phyloP scores from a whole-genome alignment of 2,329 filamentous ascomycete species.

The Xylariaceae sp. region DNA sequence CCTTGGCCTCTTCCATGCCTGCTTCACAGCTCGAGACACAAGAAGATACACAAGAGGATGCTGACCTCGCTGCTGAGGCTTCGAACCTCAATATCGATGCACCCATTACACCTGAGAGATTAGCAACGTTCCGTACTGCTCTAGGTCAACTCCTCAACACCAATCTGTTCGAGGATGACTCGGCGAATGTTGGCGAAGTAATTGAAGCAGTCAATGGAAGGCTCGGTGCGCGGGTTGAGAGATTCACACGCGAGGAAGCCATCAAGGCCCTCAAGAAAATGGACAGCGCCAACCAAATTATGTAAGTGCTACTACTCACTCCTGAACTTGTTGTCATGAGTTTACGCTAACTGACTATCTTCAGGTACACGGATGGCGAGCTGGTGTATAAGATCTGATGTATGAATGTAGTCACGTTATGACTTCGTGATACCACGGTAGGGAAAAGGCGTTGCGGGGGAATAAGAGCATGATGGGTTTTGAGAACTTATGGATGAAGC shows the following conservation, averaged over 20 bases:
- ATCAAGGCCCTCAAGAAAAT: conserved; percentile 71
- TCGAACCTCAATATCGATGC: conserved; percentile 36
- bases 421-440: conserved; percentile 9
- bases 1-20: conserved; percentile 74
- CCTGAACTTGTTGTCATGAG: background rate
- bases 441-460: conserved; percentile 13
- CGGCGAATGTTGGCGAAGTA: conserved; percentile 68
- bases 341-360: conserved; percentile 19
- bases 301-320: conserved; percentile 56
- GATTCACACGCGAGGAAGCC: conserved; percentile 69
- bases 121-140: conserved; percentile 70
- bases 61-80: conserved; percentile 30
- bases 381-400: conserved; percentile 32
- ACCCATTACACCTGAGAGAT: conserved; percentile 56
- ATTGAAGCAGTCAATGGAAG: conserved; percentile 74
- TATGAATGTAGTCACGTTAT: conserved; percentile 1
- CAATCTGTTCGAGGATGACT: conserved; percentile 80
- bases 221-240: conserved; percentile 49
- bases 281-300: conserved; percentile 82
- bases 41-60: conserved; percentile 40
- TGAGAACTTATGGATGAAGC: conserved; percentile 1
- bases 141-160: conserved; percentile 80
- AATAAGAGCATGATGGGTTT: conserved; percentile 5
- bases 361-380: conserved; percentile 33
- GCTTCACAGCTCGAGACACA: conserved; percentile 60